A percentile compares a stretch with the other conserved stretches of the same genome.
phyloP scores from a whole-genome alignment of 305 asterid species.

The Stenogyne calaminthoides region DNA sequence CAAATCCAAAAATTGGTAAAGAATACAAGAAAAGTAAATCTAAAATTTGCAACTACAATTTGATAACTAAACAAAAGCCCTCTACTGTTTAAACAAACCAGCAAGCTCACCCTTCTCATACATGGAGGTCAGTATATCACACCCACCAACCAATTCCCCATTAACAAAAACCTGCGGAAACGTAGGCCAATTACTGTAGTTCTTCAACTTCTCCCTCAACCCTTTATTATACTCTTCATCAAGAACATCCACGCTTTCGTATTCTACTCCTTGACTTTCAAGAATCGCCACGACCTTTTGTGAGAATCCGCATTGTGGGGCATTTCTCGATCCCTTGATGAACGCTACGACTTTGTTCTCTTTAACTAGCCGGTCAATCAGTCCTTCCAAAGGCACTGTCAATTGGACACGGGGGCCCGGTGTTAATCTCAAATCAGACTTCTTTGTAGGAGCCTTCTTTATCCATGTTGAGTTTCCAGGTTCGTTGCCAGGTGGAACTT shows the following conservation, averaged over 20 bases:
- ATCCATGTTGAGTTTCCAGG: slow-evolving; percentile 84
- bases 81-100: slow-evolving; percentile 48
- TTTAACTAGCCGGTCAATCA: slow-evolving; percentile 79
- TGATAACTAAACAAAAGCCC: neutral
- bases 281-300: slow-evolving; percentile 83
- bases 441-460: slow-evolving; percentile 70
- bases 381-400: slow-evolving; percentile 76
- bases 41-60: neutral
- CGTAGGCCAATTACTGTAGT: slow-evolving; percentile 91
- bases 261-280: slow-evolving; percentile 74
- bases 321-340: slow-evolving; percentile 90
- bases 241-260: slow-evolving; percentile 85
- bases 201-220: slow-evolving; percentile 84
- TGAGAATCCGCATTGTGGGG: slow-evolving; percentile 89
- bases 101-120: slow-evolving; percentile 88
- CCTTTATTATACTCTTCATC: slow-evolving; percentile 80
- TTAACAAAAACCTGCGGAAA: slow-evolving; percentile 84
- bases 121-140: slow-evolving; percentile 89
- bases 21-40: neutral
- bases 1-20: neutral
- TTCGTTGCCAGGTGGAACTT: slow-evolving; percentile 87
- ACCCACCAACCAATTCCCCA: slow-evolving; percentile 90
- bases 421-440: slow-evolving; percentile 78
- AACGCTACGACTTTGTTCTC: slow-evolving; percentile 95
- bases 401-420: slow-evolving; percentile 79